These are phyloP conservation scores for Boletus patriciae DNA, from an alignment of 768 basidiomycete species.

Conservation along the genomic window DNA sequence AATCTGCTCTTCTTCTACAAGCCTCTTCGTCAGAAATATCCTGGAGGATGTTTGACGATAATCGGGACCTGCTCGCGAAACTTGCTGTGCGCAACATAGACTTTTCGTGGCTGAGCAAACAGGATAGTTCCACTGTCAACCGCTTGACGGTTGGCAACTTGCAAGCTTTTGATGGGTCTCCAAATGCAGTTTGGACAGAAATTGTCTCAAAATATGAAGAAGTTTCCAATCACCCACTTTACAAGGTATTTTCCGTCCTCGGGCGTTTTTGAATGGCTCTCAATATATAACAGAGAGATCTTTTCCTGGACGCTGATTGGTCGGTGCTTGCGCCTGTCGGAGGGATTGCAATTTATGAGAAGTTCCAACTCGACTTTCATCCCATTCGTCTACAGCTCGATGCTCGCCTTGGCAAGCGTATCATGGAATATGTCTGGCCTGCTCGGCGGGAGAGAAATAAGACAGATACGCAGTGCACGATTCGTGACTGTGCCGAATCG, in stretches of 20 bases:
- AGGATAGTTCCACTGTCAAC: conserved; percentile 85
- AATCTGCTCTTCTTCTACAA: conserved; percentile 77
- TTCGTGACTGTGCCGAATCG: conserved; percentile 14
- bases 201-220: conserved; percentile 80
- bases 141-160: conserved; percentile 73
- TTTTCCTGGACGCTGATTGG: conserved; percentile 81
- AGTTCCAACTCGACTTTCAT: conserved; percentile 78
- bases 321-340: conserved; percentile 85
- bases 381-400: conserved; percentile 88
- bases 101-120: conserved; percentile 81
- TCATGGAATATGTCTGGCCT: conserved; percentile 90
- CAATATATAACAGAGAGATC: conserved; percentile 48
- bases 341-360: conserved; percentile 86
- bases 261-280: background rate
- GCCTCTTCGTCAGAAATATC: conserved; percentile 85
- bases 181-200: conserved; percentile 82
- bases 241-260: conserved; percentile 49
- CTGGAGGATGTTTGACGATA: conserved; percentile 85
- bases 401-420: conserved; percentile 71
- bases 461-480: background rate
- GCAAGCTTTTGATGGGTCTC: conserved; percentile 82
- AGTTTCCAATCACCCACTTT: conserved; percentile 64
- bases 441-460: conserved; percentile 44
- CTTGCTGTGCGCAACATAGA: conserved; percentile 76
- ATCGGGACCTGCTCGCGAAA: conserved; percentile 75